A percentile compares a stretch with the other conserved stretches of the same genome.
These are phyloP conservation scores for Fusarium brachygibbosum DNA, from an alignment of 2,329 filamentous ascomycete genomes.

Conservation along the genomic window DNA sequence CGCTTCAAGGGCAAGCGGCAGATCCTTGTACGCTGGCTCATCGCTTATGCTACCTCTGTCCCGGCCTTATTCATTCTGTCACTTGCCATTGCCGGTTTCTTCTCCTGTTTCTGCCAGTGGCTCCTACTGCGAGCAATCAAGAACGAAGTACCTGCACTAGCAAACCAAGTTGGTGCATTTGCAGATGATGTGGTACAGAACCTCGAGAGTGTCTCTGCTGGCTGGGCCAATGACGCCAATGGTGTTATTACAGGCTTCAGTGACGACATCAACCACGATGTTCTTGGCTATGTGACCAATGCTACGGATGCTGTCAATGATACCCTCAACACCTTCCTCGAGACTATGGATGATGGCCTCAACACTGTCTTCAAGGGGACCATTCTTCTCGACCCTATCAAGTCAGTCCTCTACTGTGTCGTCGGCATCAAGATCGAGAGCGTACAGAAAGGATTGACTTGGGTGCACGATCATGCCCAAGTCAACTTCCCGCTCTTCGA, in stretches of 20 bases:
- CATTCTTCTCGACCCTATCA: conserved; percentile 81
- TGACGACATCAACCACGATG: conserved; percentile 82
- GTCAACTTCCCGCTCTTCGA: conserved; percentile 83
- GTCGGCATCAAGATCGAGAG: conserved; percentile 87
- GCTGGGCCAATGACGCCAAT: conserved; percentile 85
- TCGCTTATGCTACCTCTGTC: conserved; percentile 88
- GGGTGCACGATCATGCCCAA: conserved; percentile 89
- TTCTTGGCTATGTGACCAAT: conserved; percentile 89
- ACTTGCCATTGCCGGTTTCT: conserved; percentile 83
- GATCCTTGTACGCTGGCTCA: conserved; percentile 82
- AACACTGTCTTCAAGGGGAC: conserved; percentile 86
- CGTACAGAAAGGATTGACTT: conserved; percentile 90
- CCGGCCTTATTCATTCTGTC: conserved; percentile 89
- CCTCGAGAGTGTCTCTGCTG: conserved; percentile 78
- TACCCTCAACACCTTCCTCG: conserved; percentile 85
- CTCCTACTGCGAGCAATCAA: conserved; percentile 80
- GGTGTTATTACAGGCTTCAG: conserved; percentile 78
- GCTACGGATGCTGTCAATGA: conserved; percentile 86
- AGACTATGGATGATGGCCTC: conserved; percentile 80
- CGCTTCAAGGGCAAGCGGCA: conserved; percentile 75
- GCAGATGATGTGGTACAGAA: conserved; percentile 81
- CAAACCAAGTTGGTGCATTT: conserved; percentile 81
- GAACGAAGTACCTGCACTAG: conserved; percentile 80
- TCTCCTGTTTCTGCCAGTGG: conserved; percentile 86
- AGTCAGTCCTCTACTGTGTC: conserved; percentile 87